Conservation (phyloP, 805 yeast species). For the Candida orba region DNA sequence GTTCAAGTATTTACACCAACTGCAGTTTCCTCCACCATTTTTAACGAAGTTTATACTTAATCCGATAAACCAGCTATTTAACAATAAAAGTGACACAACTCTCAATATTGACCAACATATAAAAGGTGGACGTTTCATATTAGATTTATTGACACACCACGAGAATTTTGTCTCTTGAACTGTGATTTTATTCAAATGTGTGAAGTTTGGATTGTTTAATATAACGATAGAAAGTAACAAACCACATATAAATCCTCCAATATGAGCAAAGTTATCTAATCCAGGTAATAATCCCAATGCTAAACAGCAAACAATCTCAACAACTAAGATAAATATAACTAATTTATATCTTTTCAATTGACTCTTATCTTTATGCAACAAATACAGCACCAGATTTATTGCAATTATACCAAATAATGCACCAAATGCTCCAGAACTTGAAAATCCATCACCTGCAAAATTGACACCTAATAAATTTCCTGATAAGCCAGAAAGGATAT, state of each 20-base stretch:
- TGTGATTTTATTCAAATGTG: conserved; percentile 14
- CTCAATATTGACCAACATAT: conserved; percentile 48
- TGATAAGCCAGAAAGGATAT: conserved; percentile 53
- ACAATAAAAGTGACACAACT: conserved; percentile 35
- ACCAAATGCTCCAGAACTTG: conserved; percentile 68
- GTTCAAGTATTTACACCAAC: conserved; percentile 69
- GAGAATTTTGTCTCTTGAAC: conserved; percentile 1
- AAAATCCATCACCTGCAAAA: conserved; percentile 58
- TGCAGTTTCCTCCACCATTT: conserved; percentile 44
- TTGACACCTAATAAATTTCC: conserved; percentile 67
- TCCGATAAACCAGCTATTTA: conserved; percentile 42
- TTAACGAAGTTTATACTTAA: conserved; percentile 42
- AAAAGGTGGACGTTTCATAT: conserved; percentile 33
- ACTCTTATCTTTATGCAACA: conserved; percentile 45
- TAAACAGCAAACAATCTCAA: conserved; percentile 51
- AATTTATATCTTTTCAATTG: conserved; percentile 39
- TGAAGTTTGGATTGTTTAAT: conserved; percentile 49
- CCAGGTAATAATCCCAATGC: conserved; percentile 68
- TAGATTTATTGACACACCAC: conserved; percentile 13
- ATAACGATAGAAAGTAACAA: conserved; percentile 40
- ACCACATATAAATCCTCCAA: conserved; percentile 70
- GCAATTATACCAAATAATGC: conserved; percentile 65
- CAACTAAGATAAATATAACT: conserved; percentile 39
- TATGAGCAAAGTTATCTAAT: conserved; percentile 65
- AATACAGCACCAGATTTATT: conserved; percentile 44